phyloP scores from a whole-genome alignment of 106 monocot genomes.

The Dendrobium catenatum region DNA sequence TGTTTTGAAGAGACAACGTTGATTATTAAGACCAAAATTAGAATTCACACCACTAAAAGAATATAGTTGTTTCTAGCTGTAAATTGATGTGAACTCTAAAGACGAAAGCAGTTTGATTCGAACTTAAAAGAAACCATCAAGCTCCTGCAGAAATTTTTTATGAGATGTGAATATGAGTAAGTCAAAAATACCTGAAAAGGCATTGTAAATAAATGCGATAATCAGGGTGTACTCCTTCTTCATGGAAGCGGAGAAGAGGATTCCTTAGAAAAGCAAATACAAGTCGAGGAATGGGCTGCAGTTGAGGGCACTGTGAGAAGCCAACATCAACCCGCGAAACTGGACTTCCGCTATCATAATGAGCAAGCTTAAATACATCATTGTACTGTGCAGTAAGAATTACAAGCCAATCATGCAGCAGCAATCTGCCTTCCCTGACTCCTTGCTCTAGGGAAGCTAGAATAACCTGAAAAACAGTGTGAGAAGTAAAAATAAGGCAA shows the following conservation, averaged over 20 bases:
- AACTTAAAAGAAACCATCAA: not conserved
- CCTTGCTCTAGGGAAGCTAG: constrained; percentile 89
- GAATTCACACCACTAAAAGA: not conserved
- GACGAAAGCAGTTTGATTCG: not conserved
- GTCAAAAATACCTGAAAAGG: constrained; percentile 73
- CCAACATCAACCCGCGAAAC: constrained; percentile 47
- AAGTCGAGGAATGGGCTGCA: constrained; percentile 80
- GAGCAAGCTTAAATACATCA: constrained; percentile 49
- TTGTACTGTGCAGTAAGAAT: constrained; percentile 87
- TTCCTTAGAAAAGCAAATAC: constrained; percentile 88
- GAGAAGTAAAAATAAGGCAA: not conserved
- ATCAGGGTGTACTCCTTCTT: constrained; percentile 97
- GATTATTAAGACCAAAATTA: not conserved
- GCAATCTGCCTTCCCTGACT: constrained; percentile 84
- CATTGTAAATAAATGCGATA: constrained; percentile 89
- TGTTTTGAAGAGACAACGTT: not conserved
- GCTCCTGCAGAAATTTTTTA: not conserved
- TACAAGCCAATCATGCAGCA: constrained; percentile 93
- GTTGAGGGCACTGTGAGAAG: constrained; percentile 81
- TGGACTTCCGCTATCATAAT: constrained; percentile 29
- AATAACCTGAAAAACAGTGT: constrained; percentile 55
- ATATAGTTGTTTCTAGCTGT: not conserved
- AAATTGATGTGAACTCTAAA: not conserved
- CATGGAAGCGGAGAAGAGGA: constrained; percentile 89
- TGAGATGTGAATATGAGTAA: not conserved